phyloP scores from a whole-genome alignment of 345 rosid species.

The Sonneratia caseolaris region DNA sequence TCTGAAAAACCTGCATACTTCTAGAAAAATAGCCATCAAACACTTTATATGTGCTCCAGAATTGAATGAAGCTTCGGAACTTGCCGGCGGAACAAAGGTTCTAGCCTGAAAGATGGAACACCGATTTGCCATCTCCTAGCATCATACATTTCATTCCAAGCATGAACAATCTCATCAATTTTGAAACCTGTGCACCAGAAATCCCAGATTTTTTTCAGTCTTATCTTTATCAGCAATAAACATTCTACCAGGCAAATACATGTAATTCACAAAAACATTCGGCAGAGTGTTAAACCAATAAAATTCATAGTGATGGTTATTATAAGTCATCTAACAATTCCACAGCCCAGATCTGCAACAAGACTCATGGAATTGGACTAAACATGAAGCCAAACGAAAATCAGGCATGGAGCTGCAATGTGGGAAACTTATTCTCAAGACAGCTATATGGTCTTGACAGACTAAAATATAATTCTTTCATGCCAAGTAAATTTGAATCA shows the following conservation, averaged over 20 bases:
- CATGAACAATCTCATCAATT: constrained; percentile 93
- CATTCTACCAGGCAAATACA: background rate
- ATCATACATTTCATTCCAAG: constrained; percentile 99
- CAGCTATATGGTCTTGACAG: too few relatives aligned
- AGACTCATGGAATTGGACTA: too few relatives aligned
- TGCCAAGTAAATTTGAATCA: too few relatives aligned
- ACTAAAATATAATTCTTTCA: too few relatives aligned
- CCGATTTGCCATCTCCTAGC: constrained; percentile 94
- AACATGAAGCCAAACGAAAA: too few relatives aligned
- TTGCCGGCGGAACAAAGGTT: constrained; percentile 82
- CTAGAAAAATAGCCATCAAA: constrained; percentile 3
- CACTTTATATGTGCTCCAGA: constrained; percentile 56
- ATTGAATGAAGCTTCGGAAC: constrained; percentile 67
- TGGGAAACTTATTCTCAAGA: too few relatives aligned
- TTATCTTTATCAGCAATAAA: background rate
- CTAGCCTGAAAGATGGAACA: constrained; percentile 85
- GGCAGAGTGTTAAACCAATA: background rate
- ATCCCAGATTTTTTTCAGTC: constrained; percentile 1
- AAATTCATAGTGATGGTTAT: too few relatives aligned
- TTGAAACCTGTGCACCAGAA: constrained; percentile 72
- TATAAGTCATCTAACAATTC: too few relatives aligned
- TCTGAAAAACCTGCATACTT: background rate
- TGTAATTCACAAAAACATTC: background rate
- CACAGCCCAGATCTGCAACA: too few relatives aligned
- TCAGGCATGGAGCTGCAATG: too few relatives aligned